Base-by-base conservation (phyloP, 2,329 filamentous ascomycete species). In the Penicillium sp. region DNA sequence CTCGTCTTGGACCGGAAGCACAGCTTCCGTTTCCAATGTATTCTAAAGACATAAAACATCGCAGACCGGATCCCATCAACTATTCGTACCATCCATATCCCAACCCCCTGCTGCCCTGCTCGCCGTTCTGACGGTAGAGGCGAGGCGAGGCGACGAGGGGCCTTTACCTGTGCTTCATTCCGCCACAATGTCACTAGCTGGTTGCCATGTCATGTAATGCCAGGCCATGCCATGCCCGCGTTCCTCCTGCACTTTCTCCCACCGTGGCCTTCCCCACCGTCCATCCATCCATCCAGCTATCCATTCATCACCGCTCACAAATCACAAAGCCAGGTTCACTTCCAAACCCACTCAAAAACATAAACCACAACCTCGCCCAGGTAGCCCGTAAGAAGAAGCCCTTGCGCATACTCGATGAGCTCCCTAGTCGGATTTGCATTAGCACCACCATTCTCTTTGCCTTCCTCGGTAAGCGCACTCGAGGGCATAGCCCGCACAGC, bases 281-380 rank as follows among this genome's bases (percentile, higher is more conserved):
- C 13, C 6, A 38, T 38, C 31, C 6, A 26, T 26, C 26, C 4
- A 41, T 15, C 35, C 11, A 41, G 5, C 35, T 5, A 41, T 5
- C 35, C 35, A 15, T 15, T 41, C 35, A 26, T 26, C 26, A 26
- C 26, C 26, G 4, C 4, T 26, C 26, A 26, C 26, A 26, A 26
- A 26, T 26, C 26, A 26, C 15, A 38, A 35, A 19, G 4, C 21
- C 9, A 15, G 19, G 7, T 13, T 56, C 31, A 69, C 50, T 64
- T 67, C 67, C 69, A 73, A 46, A 61, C 66, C 72, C 72, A 74
- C 60, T 73, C 72, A 62, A 74, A 57, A 58, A 74, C 70, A 64
- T 74, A 73, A 70, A 74, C 72, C 47, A 74, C 73, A 13, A 66
- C 68, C 47, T 73, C 70, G 6, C 66, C 71, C 31, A 71, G 49